Evolutionary conservation across 306 rosid genomes (phyloP).

Genomic region (Neltuma alba): DNA sequence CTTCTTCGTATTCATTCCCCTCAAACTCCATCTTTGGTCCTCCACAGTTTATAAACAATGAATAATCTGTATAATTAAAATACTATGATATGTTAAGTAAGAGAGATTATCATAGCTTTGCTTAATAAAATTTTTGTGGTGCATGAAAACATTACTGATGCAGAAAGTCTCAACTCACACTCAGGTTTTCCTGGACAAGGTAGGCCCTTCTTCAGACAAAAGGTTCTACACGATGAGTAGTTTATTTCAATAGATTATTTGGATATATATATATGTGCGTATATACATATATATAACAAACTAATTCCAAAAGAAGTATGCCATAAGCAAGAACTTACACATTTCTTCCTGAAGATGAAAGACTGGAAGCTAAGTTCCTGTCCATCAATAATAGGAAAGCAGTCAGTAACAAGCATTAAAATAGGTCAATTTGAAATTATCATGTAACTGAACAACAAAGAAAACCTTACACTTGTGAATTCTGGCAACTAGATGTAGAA

Average conservation of each 20-base stretch:
- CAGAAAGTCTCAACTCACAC: constrained; percentile 49
- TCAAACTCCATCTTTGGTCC: constrained; percentile 34
- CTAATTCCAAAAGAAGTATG: background rate
- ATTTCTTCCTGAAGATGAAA: constrained; percentile 41
- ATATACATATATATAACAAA: constrained; percentile 1
- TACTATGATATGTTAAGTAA: background rate
- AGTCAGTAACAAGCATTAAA: background rate
- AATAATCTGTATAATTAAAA: constrained; percentile 59
- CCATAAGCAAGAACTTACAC: constrained; percentile 49
- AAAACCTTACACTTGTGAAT: constrained; percentile 54
- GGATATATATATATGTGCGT: no score
- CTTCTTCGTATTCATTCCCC: constrained; percentile 50
- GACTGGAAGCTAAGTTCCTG: constrained; percentile 79
- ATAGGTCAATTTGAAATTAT: no score
- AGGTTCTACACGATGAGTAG: constrained; percentile 38
- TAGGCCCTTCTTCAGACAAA: constrained; percentile 68
- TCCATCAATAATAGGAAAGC: constrained; percentile 12
- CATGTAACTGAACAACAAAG: no score
- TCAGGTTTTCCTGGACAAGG: constrained; percentile 55
- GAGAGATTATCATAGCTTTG: background rate
- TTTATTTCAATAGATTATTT: constrained; percentile 27
- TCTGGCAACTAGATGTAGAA: constrained; percentile 31
- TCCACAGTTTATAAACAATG: constrained; percentile 71
- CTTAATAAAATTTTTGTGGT: background rate
- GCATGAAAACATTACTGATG: constrained; percentile 1